These are phyloP conservation scores for Phanerochaete carnosa DNA, from an alignment of 768 basidiomycete species.

Conservation along the genomic window DNA sequence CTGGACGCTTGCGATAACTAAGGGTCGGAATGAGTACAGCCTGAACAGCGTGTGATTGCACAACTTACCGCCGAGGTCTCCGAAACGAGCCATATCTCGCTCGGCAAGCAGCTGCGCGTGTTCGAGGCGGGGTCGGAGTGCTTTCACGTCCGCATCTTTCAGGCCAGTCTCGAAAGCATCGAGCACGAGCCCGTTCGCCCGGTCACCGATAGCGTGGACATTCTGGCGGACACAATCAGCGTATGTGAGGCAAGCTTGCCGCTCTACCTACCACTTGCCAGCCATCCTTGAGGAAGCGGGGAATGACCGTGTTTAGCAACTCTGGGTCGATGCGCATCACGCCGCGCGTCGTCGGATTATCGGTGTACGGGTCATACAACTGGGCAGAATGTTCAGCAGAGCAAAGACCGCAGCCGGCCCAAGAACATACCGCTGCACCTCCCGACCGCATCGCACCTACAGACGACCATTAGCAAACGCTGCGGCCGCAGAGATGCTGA, in stretches of 20 bases:
- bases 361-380: slow-evolving; percentile 81
- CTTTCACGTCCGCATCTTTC: slow-evolving; percentile 55
- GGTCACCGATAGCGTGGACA: slow-evolving; percentile 84
- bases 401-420: background rate
- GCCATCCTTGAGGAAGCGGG: slow-evolving; percentile 69
- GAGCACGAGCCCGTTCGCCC: slow-evolving; percentile 80
- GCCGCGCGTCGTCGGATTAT: slow-evolving; percentile 72
- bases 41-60: background rate
- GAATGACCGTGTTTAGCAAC: slow-evolving; percentile 58
- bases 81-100: slow-evolving; percentile 74
- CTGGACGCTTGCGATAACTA: slow-evolving; percentile 85
- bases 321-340: slow-evolving; percentile 72
- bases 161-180: slow-evolving; percentile 78
- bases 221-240: slow-evolving; percentile 46
- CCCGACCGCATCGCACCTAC: slow-evolving; percentile 84
- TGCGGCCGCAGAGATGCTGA: background rate
- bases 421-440: slow-evolving; percentile 70
- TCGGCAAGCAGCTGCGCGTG: slow-evolving; percentile 85
- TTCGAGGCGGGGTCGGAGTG: slow-evolving; percentile 77
- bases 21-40: background rate
- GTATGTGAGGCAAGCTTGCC: background rate
- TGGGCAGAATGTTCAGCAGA: slow-evolving; percentile 24
- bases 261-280: slow-evolving; percentile 80
- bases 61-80: slow-evolving; percentile 69
- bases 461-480: background rate